Percentiles rank a stretch among this genome's conserved stretches.
phyloP scores from a whole-genome alignment of 495 filamentous ascomycete species.

The Penicillium macrosclerotiorum region DNA sequence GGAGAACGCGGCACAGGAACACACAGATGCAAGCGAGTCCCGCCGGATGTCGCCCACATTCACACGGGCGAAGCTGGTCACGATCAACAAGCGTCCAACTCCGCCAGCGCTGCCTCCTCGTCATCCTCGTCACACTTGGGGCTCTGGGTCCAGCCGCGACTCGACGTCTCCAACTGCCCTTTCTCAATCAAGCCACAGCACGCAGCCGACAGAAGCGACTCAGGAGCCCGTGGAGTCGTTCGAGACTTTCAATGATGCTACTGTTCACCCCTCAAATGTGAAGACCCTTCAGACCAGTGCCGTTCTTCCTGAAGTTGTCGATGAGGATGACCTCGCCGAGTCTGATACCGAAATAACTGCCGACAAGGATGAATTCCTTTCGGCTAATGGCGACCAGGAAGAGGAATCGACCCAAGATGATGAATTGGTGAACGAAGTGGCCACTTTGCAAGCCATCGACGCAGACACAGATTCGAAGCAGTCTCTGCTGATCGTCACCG shows the following conservation, averaged over 20 bases:
- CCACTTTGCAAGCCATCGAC: too few relatives aligned
- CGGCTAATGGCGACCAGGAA: constrained; percentile 25
- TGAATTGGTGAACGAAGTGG: too few relatives aligned
- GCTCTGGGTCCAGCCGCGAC: constrained; percentile 26
- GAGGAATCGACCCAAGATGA: too few relatives aligned
- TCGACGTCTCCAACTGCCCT: constrained; percentile 26
- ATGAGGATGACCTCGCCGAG: constrained; percentile 21
- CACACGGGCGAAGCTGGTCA: constrained; percentile 63
- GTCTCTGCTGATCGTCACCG: background rate
- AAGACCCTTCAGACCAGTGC: constrained; percentile 19
- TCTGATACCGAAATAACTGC: constrained; percentile 17
- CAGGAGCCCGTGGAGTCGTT: constrained; percentile 10
- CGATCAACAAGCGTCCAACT: constrained; percentile 67
- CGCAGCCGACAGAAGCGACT: constrained; percentile 18
- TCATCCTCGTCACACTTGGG: constrained; percentile 50
- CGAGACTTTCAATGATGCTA: constrained; percentile 9
- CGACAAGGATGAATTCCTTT: constrained; percentile 50
- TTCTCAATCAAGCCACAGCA: constrained; percentile 24
- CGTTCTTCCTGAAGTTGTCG: constrained; percentile 11
- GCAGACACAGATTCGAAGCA: too few relatives aligned
- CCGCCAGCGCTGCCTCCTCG: constrained; percentile 65
- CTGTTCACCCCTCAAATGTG: constrained; percentile 17
- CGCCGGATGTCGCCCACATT: constrained; percentile 50
- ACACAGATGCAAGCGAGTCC: constrained; percentile 39
- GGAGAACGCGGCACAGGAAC: constrained; percentile 45